Conservation (phyloP, 163 green algal genomes). For the Prototheca stagnorum region DNA sequence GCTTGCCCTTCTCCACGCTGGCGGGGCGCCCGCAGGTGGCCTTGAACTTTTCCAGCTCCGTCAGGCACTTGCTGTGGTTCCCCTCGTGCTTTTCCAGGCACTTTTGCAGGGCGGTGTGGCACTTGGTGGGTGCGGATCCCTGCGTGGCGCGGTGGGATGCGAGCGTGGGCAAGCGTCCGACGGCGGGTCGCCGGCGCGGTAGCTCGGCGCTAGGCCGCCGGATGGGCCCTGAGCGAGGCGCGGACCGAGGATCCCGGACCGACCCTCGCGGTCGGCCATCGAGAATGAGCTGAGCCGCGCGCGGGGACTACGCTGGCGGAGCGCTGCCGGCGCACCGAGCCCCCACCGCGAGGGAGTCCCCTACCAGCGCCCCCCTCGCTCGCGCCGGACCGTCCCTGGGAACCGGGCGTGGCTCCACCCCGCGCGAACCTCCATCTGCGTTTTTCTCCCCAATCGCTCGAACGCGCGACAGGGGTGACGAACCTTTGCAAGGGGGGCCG, state of each 20-base stretch:
- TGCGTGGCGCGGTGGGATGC: background rate
- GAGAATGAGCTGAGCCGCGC: background rate
- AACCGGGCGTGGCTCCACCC: too few relatives aligned
- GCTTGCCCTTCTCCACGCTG: too few relatives aligned
- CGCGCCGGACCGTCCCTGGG: too few relatives aligned
- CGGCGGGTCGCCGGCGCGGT: too few relatives aligned
- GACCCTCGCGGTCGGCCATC: background rate
- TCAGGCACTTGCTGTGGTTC: slow-evolving; percentile 14
- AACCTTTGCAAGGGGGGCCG: too few relatives aligned
- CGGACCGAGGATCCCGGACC: background rate
- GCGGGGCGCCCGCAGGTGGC: slow-evolving; percentile 3
- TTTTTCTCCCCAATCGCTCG: too few relatives aligned
- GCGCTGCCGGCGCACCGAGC: too few relatives aligned
- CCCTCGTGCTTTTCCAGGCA: slow-evolving; percentile 20
- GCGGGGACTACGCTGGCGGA: too few relatives aligned
- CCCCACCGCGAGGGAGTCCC: too few relatives aligned
- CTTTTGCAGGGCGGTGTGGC: slow-evolving; percentile 10
- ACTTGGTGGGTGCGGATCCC: background rate
- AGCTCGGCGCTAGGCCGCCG: background rate
- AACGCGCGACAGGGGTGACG: too few relatives aligned
- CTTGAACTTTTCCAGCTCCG: slow-evolving; percentile 12
- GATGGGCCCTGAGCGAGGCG: background rate
- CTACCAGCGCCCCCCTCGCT: too few relatives aligned
- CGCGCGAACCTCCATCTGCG: too few relatives aligned
- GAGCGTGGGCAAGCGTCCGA: background rate